Percentiles rank a stretch among this genome's conserved stretches.
Evolutionary conservation across 495 filamentous ascomycete species (phyloP).

Genomic region (Ascodesmis nigricans): DNA sequence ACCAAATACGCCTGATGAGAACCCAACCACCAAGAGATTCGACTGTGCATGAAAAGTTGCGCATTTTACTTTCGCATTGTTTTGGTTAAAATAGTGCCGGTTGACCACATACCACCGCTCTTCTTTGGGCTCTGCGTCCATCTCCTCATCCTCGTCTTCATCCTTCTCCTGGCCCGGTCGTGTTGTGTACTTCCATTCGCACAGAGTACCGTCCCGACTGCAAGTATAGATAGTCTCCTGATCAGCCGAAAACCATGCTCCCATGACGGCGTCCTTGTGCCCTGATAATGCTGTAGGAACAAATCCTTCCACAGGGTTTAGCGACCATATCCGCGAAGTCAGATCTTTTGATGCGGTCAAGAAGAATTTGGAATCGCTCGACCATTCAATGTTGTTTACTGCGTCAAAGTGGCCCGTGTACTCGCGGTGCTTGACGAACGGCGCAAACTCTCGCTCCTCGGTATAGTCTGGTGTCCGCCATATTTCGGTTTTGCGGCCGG

Average conservation of each 20-base stretch:
- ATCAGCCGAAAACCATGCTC: slow-evolving; percentile 78
- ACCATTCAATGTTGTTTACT: slow-evolving; percentile 76
- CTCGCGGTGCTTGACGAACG: slow-evolving; percentile 69
- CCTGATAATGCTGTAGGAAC: slow-evolving; percentile 72
- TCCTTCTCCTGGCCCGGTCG: slow-evolving; percentile 29
- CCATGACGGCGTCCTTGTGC: slow-evolving; percentile 66
- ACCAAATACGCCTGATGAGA: slow-evolving; percentile 81
- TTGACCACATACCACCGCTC: slow-evolving; percentile 68
- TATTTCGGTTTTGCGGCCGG: slow-evolving; percentile 68
- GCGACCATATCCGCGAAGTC: slow-evolving; percentile 83
- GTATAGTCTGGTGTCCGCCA: slow-evolving; percentile 76
- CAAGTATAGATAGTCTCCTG: slow-evolving; percentile 48
- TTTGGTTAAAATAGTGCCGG: slow-evolving; percentile 80
- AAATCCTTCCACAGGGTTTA: slow-evolving; percentile 70
- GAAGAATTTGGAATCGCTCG: slow-evolving; percentile 82
- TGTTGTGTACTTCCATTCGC: slow-evolving; percentile 42
- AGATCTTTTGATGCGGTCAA: slow-evolving; percentile 76
- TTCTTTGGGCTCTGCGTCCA: slow-evolving; percentile 32
- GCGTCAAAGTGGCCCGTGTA: slow-evolving; percentile 75
- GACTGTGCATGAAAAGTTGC: slow-evolving; percentile 69
- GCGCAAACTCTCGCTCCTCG: slow-evolving; percentile 82
- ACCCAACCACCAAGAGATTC: slow-evolving; percentile 73
- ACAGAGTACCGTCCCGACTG: slow-evolving; percentile 35
- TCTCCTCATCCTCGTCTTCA: slow-evolving; percentile 34
- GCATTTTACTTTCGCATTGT: slow-evolving; percentile 66